Conservation (phyloP, 164 flowering plant genomes). For the Santalum album region DNA sequence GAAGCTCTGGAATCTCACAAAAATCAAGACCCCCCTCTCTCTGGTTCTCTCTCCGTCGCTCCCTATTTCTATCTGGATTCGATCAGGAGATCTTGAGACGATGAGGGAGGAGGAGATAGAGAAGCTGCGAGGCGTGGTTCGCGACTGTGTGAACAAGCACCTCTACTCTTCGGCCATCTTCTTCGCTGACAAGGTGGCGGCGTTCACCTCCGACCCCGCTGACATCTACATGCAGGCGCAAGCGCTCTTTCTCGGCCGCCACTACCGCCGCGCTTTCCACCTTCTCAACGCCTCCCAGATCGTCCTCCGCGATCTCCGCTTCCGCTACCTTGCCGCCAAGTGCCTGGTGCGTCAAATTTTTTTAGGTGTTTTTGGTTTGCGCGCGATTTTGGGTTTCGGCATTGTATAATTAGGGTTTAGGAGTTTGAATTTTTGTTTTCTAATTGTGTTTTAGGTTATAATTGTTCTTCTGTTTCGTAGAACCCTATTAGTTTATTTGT, state of each 20-base stretch:
- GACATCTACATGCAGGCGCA: conserved; percentile 98
- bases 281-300: conserved; percentile 82
- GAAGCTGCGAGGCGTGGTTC: conserved; percentile 79
- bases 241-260: conserved; percentile 60
- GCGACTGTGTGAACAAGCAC: conserved; percentile 96
- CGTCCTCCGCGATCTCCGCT: conserved; percentile 81
- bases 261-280: conserved; percentile 61
- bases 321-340: conserved; percentile 96
- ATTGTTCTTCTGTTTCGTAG: no score
- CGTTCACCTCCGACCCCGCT: conserved; percentile 83
- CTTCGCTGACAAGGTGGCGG: conserved; percentile 96
- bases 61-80: background rate
- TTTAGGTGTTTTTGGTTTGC: background rate
- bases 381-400: background rate
- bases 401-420: no score
- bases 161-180: conserved; percentile 95
- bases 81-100: background rate
- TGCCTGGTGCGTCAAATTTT: conserved; percentile 45
- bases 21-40: no score
- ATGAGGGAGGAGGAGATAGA: conserved; percentile 81
- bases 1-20: no score
- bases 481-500: no score
- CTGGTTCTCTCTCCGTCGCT: no score
- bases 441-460: no score
- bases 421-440: no score